Base-by-base conservation (phyloP, 805 yeast genomes). In the Wickerhamomyces queroliae region DNA sequence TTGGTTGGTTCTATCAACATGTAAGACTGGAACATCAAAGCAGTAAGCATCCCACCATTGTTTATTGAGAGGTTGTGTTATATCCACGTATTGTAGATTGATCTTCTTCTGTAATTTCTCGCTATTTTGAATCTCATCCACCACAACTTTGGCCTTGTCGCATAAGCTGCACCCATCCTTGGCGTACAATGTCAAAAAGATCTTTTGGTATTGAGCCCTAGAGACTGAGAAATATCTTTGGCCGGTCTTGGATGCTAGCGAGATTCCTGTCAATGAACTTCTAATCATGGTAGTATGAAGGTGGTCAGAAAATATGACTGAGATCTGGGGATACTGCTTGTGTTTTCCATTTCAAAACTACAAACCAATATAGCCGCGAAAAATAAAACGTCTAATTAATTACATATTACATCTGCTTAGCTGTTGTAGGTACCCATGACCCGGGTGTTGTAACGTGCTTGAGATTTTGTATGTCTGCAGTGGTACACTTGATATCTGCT, bases 1-100 rank as follows among this genome's bases (percentile, higher is more conserved):
- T 37, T 70, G 72, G 7, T 55, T 58, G 1, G 54, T 62, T 42
- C 78, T 64, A 48, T 79, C 80, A 8, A 84, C 66, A 55, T 84
- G 90, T 31, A 84, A 53, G 0, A 84, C 95, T 0, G 95, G 95
- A 6, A 84, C 82, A 53, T 84, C 95, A 55, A 78, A 83, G 49
- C 89, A 77, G 48, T 83, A 84, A 44, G 70, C 67, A 37, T 82
- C 85, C 69, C 79, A 82, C 80, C 87, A 83, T 35, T 69, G 64
- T 35, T 72, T 64, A 51, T 83, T 80, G 38, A 72, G 70, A 0
- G 78, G 76, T 21, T 69, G 64, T 56, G 74, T 74, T 24, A 84
- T 83, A 53, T 84, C 85, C 4, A 80, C 62, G 11, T 66, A 60
- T 3, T 61, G 56, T 38, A 77, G 54, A 7, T 61, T 47, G 3